A percentile compares a stretch with the other conserved stretches of the same genome.
Evolutionary conservation across 2,329 filamentous ascomycete species (phyloP).

Genomic region (Stagonosporopsis tanaceti): DNA sequence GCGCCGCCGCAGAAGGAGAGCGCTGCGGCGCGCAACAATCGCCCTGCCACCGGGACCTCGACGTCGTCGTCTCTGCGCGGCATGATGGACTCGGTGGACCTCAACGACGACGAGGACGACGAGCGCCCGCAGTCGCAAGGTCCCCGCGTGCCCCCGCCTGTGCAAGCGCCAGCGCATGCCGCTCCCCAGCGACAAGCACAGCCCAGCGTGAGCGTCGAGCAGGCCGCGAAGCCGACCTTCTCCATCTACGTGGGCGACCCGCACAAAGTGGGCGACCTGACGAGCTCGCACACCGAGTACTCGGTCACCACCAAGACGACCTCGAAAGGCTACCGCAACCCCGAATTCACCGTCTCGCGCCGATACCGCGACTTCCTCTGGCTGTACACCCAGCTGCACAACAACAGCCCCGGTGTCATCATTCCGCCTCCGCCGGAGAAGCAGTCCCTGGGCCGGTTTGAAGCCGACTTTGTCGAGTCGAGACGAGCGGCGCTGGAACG

Average conservation of each 20-base stretch:
- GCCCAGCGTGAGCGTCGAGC: slow-evolving; percentile 89
- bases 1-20: slow-evolving; percentile 69
- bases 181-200: slow-evolving; percentile 62
- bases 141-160: slow-evolving; percentile 71
- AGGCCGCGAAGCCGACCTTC: slow-evolving; percentile 91
- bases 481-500: slow-evolving; percentile 90
- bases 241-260: slow-evolving; percentile 93
- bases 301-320: slow-evolving; percentile 95
- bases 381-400: slow-evolving; percentile 94
- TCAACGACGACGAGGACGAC: slow-evolving; percentile 71
- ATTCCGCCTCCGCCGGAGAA: slow-evolving; percentile 97
- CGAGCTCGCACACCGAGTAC: slow-evolving; percentile 97
- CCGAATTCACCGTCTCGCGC: slow-evolving; percentile 91
- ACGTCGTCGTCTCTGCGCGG: slow-evolving; percentile 56
- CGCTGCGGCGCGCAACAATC: slow-evolving; percentile 58
- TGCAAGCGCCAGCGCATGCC: slow-evolving; percentile 60
- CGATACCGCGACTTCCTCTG: slow-evolving; percentile 97
- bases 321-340: slow-evolving; percentile 92
- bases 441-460: slow-evolving; percentile 94
- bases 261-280: slow-evolving; percentile 96
- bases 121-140: slow-evolving; percentile 53
- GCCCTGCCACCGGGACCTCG: slow-evolving; percentile 62
- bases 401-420: slow-evolving; percentile 92
- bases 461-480: slow-evolving; percentile 95
- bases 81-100: slow-evolving; percentile 71